Conservation (phyloP, 768 basidiomycete genomes). For the Trametes villosa region DNA sequence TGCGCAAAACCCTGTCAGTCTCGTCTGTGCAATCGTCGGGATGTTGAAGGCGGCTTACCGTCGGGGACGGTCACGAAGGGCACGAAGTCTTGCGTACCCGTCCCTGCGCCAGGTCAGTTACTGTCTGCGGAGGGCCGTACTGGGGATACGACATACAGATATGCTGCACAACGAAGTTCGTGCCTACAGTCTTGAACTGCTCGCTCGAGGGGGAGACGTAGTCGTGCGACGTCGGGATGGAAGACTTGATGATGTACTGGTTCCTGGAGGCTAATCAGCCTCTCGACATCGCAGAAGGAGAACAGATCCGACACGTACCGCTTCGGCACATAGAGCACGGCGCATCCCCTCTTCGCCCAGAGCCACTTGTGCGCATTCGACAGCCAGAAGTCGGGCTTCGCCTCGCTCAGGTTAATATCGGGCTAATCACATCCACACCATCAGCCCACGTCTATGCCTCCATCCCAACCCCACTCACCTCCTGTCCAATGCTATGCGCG, state of each 20-base stretch:
- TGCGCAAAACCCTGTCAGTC: background rate
- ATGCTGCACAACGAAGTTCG: constrained; percentile 30
- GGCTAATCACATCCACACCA: constrained; percentile 6
- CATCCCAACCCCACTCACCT: constrained; percentile 34
- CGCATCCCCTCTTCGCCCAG: constrained; percentile 65
- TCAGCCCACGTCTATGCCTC: background rate
- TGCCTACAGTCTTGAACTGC: constrained; percentile 8
- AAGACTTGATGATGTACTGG: constrained; percentile 62
- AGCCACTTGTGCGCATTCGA: constrained; percentile 93
- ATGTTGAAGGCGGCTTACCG: constrained; percentile 42
- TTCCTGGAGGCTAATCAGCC: constrained; percentile 46
- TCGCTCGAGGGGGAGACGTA: constrained; percentile 51
- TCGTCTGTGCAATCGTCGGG: background rate
- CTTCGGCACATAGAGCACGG: constrained; percentile 75
- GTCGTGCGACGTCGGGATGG: constrained; percentile 57
- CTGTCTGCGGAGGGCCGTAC: background rate
- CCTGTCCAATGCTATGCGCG: constrained; percentile 80
- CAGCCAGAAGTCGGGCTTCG: constrained; percentile 76
- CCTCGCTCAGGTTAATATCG: constrained; percentile 57
- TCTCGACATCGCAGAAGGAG: background rate
- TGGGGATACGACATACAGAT: constrained; percentile 19
- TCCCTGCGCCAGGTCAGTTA: constrained; percentile 47
- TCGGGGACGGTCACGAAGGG: constrained; percentile 57
- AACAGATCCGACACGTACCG: constrained; percentile 40
- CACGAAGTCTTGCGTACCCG: constrained; percentile 61